These are phyloP conservation scores for Thymus quinquecostatus DNA, from an alignment of 257 asterid genomes.

Conservation along the genomic window DNA sequence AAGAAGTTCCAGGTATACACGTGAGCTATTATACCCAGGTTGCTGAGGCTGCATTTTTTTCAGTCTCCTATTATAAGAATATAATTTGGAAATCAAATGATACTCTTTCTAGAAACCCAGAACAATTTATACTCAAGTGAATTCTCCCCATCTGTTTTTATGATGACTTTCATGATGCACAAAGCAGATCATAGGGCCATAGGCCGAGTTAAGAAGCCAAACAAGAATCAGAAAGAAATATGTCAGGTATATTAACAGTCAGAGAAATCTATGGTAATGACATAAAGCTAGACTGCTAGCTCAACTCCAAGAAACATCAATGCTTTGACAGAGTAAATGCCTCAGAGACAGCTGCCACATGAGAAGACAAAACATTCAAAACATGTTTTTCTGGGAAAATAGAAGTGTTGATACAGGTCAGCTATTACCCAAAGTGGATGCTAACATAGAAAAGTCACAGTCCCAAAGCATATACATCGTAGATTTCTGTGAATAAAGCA, in stretches of 20 bases:
- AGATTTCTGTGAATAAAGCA: slow-evolving; percentile 10
- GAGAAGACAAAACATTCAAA: slow-evolving; percentile 1
- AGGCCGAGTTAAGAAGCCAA: slow-evolving; percentile 13
- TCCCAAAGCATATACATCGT: slow-evolving; percentile 16
- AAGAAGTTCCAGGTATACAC: slow-evolving; percentile 93
- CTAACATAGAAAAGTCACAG: slow-evolving; percentile 19
- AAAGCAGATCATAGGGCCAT: slow-evolving; percentile 23
- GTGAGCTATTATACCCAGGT: slow-evolving; percentile 97
- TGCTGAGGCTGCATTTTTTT: slow-evolving; percentile 99
- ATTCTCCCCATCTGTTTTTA: neutral
- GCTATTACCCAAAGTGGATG: slow-evolving; percentile 13
- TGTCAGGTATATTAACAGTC: neutral
- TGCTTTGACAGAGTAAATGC: slow-evolving; percentile 8
- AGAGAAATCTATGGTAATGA: neutral
- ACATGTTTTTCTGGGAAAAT: slow-evolving; percentile 6
- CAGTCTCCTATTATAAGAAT: slow-evolving; percentile 73
- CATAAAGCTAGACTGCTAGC: slow-evolving; percentile 27
- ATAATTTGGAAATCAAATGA: slow-evolving; percentile 29
- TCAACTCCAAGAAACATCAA: slow-evolving; percentile 16
- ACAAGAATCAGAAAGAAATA: slow-evolving; percentile 20
- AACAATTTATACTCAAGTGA: slow-evolving; percentile 29
- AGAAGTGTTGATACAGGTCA: slow-evolving; percentile 14
- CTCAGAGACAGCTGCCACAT: slow-evolving; percentile 20
- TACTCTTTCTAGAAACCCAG: slow-evolving; percentile 17
- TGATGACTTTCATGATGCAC: slow-evolving; percentile 14